Evolutionary conservation across 306 rosid species (phyloP), one percentile per base, ranked within the genome.

Genomic region (Quercus agrifolia): DNA sequence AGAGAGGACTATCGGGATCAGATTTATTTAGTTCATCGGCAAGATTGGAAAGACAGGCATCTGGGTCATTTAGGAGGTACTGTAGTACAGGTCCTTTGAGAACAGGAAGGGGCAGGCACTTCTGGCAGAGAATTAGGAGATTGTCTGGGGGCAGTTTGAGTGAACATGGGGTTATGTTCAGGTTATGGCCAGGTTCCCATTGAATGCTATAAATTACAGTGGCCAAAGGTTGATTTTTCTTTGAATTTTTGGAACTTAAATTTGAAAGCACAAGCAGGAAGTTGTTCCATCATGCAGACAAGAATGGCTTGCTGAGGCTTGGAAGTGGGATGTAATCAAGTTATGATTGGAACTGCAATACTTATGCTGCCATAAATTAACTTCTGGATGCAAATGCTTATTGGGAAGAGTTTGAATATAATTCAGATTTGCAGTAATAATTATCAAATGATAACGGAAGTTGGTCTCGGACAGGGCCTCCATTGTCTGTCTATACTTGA

Each of bases 81-180:
- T 89, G 92, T 0, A 89, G 90, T 67, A 86, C 98, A 5, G 92
- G 91, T 76, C 94, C 97, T 55, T 71, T 84, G 70, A 84, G 87
- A 83, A 87, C 85, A 0, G 89, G 87, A 79, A 88, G 92, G 82
- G 83, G 90, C 76, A 77, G 68, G 62, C 82, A 76, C 57, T 85
- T 91, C 74, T 95, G 99, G 98, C 85, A 89, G 72, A 87, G 82
- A 80, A 80, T 89, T 72, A 89, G 90, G 83, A 84, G 89, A 63
- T 84, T 84, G 33, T 94, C 97, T 5, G 81, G 90, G 66, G 93
- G 94, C 56, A 92, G 91, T 79, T 87, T 86, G 81, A 89, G 96
- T 75, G 98, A 94, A 57, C 94, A 89, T 73, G 90, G 90, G 52
- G 74, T 44, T 15, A 84, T 81, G 83, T 77, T 84, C 25, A 86